Conservation (phyloP, 352 stramenopile species). For the Pythium phragmitis region DNA sequence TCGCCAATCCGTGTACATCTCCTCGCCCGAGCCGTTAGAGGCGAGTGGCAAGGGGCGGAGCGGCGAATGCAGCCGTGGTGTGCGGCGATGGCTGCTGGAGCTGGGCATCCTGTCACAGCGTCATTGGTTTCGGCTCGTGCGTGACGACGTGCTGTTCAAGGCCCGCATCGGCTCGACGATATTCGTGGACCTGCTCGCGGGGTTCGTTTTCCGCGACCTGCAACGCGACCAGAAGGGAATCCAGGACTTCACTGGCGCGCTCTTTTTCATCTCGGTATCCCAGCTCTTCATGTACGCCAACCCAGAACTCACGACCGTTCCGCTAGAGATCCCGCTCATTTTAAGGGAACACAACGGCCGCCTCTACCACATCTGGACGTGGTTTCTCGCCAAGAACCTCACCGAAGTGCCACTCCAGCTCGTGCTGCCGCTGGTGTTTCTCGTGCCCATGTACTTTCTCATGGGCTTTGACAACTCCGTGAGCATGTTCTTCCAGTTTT, state of each 20-base stretch:
- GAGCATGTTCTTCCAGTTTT: conserved; percentile 35
- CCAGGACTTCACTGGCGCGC: conserved; percentile 38
- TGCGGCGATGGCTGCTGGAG: neutral
- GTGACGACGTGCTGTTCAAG: conserved; percentile 32
- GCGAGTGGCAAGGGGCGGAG: neutral
- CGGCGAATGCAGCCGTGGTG: neutral
- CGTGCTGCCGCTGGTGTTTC: conserved; percentile 29
- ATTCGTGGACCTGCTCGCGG: conserved; percentile 32
- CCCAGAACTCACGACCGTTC: conserved; percentile 33
- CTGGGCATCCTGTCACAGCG: conserved; percentile 8
- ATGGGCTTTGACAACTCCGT: conserved; percentile 31
- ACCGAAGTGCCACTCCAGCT: conserved; percentile 33
- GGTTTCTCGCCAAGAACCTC: conserved; percentile 42
- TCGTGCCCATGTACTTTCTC: conserved; percentile 40
- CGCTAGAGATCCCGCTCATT: conserved; percentile 35
- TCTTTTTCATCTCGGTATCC: conserved; percentile 49
- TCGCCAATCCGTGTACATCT: conserved; percentile 7
- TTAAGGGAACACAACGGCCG: conserved; percentile 32
- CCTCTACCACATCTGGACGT: conserved; percentile 32
- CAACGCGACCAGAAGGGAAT: conserved; percentile 30
- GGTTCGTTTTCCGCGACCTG: conserved; percentile 31
- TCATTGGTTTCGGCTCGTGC: conserved; percentile 27
- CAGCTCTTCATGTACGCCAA: conserved; percentile 46
- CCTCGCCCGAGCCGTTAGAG: neutral
- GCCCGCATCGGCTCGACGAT: conserved; percentile 26